Conservation (phyloP, 179 eudicot genomes). For the Sideroxylon spinosum region DNA sequence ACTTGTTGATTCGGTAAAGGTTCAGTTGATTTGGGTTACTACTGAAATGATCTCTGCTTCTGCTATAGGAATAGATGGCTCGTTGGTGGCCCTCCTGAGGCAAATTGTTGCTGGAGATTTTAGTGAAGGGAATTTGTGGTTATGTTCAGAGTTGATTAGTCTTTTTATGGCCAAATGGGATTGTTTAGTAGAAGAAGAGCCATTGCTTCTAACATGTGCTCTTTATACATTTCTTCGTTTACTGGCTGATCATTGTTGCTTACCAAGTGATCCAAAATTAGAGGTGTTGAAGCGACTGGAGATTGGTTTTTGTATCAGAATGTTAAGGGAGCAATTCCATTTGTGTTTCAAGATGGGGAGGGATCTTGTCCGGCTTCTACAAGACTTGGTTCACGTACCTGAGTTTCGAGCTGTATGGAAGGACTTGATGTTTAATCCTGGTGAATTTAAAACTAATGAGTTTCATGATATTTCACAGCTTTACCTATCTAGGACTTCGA, state of each 20-base stretch:
- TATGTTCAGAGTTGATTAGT: constrained; percentile 51
- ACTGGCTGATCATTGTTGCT: constrained; percentile 61
- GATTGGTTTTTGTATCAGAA: constrained; percentile 57
- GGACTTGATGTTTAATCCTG: constrained; percentile 56
- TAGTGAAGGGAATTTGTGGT: constrained; percentile 79
- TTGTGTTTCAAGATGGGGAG: constrained; percentile 76
- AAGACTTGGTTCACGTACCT: constrained; percentile 71
- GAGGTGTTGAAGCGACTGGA: constrained; percentile 55
- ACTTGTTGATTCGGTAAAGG: constrained; percentile 43
- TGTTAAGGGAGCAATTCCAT: constrained; percentile 62
- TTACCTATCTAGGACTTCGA: constrained; percentile 57
- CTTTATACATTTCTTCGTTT: constrained; percentile 71
- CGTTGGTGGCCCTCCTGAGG: constrained; percentile 78
- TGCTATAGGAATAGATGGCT: constrained; percentile 52
- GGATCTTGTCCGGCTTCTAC: constrained; percentile 79
- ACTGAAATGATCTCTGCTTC: constrained; percentile 59
- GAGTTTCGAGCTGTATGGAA: constrained; percentile 73
- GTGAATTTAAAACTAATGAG: constrained; percentile 38
- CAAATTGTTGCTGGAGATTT: constrained; percentile 69
- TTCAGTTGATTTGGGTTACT: constrained; percentile 66
- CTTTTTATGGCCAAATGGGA: constrained; percentile 63
- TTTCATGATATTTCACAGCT: constrained; percentile 53
- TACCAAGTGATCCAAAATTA: constrained; percentile 26
- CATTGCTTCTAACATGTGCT: constrained; percentile 53
- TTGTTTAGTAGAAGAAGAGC: constrained; percentile 55